Percentiles rank a stretch among this genome's conserved stretches.
Conservation (phyloP, 306 rosid species). For the Lithocarpus polystachyus region DNA sequence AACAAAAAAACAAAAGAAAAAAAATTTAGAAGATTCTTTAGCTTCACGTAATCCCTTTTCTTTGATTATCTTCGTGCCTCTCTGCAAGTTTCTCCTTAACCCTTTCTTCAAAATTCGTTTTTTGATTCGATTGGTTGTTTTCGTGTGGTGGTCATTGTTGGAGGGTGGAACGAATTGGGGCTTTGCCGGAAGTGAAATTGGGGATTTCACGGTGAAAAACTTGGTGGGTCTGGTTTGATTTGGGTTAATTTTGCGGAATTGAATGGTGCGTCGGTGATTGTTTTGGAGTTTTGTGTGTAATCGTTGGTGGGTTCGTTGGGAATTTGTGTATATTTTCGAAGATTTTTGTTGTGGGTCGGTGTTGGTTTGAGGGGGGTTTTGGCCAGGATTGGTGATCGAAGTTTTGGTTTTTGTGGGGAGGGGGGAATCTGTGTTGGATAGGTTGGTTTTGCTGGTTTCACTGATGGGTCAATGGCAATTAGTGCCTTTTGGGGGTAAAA, state of each 20-base stretch:
- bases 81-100: slow-evolving; percentile 26
- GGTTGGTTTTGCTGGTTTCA: slow-evolving; percentile 8
- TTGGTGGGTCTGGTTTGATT: slow-evolving; percentile 13
- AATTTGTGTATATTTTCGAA: background rate
- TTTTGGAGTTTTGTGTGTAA: slow-evolving; percentile 18
- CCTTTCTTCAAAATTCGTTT: slow-evolving; percentile 7
- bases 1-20: background rate
- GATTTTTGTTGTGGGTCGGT: slow-evolving; percentile 15
- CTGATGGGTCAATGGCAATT: slow-evolving; percentile 24
- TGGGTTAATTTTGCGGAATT: slow-evolving; percentile 26
- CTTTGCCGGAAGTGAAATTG: slow-evolving; percentile 14
- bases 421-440: slow-evolving; percentile 17
- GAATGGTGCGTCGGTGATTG: slow-evolving; percentile 15
- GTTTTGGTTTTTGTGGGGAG: slow-evolving; percentile 16
- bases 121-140: background rate
- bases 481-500: background rate
- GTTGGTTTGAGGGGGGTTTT: slow-evolving; percentile 29
- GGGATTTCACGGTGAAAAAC: slow-evolving; percentile 5
- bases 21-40: slow-evolving; percentile 22
- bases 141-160: background rate
- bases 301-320: slow-evolving; percentile 23
- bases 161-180: background rate
- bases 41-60: slow-evolving; percentile 54
- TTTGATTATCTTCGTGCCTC: slow-evolving; percentile 10
- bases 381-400: slow-evolving; percentile 31